Evolutionary conservation across 176 grass and related monocot genomes (phyloP), one percentile per base, ranked within the genome.

Genomic region (Raddia distichophylla): DNA sequence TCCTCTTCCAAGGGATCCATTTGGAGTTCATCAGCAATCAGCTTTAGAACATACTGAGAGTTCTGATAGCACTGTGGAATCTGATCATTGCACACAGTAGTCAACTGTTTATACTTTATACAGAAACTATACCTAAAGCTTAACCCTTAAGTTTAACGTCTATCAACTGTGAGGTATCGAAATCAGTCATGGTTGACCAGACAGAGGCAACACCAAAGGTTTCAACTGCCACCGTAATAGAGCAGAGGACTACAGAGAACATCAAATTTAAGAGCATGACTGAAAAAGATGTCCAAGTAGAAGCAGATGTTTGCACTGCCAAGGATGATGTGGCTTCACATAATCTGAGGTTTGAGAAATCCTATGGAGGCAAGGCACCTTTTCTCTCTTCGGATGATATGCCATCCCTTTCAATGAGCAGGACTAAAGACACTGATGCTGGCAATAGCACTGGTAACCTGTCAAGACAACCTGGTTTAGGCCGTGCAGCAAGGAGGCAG

Each of bases 401-500:
- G 14, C 19, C 78, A 69, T 85, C 83, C 61, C 50, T 66, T 82
- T 43, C 60, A 43, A 71, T 71, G 73, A 66, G 69, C 32, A 85
- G 64, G 61, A 67, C 57, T 69, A 71, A 78, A 71, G 83, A 78
- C 60, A 74, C 65, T 60, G 88, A 85, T 76, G 64, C 48, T 44
- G 49, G 53, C 44, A 87, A 67, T 84, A 62, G 56, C 63, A 86
- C 73, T 61, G 74, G 67, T 44, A 87, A 55, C 22, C 18, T 85
- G 40, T 60, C 87, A 66, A 91, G 51, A 50, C 68, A 62, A 9
- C 90, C 90, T 84, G 91, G 87, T 76, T 87, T 97, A 69, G 92
- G 94, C 22, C 92, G 86, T 80, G 82, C 94, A 76, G 83, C 86
- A 80, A 83, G 92, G 56, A 85, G 76, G 22, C 85, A 97, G 71